Evolutionary conservation across 2,329 filamentous ascomycete genomes (phyloP).

Genomic region (Ceratocystis cubensis): DNA sequence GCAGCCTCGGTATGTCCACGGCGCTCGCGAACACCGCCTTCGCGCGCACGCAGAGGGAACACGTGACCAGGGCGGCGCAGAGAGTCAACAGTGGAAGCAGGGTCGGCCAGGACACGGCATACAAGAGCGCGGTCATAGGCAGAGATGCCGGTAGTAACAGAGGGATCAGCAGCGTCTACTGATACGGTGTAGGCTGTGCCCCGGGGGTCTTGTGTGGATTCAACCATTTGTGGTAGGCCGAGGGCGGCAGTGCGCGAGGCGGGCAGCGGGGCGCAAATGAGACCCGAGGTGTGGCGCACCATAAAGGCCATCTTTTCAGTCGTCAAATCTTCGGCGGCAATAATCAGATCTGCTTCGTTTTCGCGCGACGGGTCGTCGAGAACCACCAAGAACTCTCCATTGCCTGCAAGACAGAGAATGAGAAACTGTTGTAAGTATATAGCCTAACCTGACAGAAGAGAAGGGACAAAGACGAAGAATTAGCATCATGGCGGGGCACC

Average conservation of each 20-base stretch:
- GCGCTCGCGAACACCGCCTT: constrained; percentile 68
- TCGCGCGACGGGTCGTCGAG: constrained; percentile 87
- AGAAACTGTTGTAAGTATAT: constrained; percentile 17
- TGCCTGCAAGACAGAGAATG: constrained; percentile 35
- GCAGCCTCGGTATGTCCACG: constrained; percentile 88
- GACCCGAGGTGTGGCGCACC: constrained; percentile 78
- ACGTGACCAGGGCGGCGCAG: constrained; percentile 84
- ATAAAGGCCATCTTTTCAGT: constrained; percentile 91
- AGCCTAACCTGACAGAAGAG: background rate
- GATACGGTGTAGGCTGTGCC: constrained; percentile 88
- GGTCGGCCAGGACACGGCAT: constrained; percentile 64
- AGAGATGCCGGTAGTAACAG: constrained; percentile 77
- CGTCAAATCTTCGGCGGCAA: constrained; percentile 74
- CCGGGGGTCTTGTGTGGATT: constrained; percentile 61
- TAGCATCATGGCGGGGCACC: constrained; percentile 25
- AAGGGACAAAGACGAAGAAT: background rate
- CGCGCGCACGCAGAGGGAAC: constrained; percentile 65
- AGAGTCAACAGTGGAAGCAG: constrained; percentile 40
- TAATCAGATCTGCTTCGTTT: constrained; percentile 97
- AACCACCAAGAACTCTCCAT: constrained; percentile 88
- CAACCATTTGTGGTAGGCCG: constrained; percentile 80
- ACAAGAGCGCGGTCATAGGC: constrained; percentile 77
- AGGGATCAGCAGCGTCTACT: constrained; percentile 62
- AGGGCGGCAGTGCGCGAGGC: constrained; percentile 56
- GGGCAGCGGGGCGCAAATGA: constrained; percentile 78